Conservation (phyloP, 2,329 filamentous ascomycete species). For the Capronia epimyces region DNA sequence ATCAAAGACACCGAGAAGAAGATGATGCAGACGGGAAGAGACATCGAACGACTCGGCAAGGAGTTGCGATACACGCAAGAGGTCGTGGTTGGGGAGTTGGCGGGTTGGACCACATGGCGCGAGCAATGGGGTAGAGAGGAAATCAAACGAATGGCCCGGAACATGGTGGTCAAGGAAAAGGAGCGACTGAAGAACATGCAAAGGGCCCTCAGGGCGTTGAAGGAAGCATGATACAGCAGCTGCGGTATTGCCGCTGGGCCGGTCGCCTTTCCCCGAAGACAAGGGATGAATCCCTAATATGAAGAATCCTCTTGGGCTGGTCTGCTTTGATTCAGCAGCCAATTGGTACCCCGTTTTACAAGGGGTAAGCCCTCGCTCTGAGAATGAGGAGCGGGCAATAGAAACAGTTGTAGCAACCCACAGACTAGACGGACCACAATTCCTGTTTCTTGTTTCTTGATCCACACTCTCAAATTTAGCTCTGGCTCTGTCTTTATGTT, state of each 20-base stretch:
- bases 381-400: no score
- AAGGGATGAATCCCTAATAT: neutral
- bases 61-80: conserved; percentile 91
- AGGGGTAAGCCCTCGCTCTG: no score
- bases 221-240: neutral
- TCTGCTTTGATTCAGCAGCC: neutral
- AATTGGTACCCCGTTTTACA: neutral
- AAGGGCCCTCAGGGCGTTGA: conserved; percentile 65
- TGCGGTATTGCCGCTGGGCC: no score
- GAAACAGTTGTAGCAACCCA: no score
- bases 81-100: conserved; percentile 83
- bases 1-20: conserved; percentile 81
- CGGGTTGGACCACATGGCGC: conserved; percentile 88
- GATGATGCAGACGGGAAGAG: conserved; percentile 62
- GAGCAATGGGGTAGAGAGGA: conserved; percentile 69
- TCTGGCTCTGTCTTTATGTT: no score
- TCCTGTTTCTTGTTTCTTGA: no score
- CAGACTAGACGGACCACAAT: no score
- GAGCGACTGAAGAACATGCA: conserved; percentile 74
- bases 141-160: conserved; percentile 67
- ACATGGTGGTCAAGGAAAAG: conserved; percentile 73
- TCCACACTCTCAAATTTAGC: no score
- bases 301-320: neutral
- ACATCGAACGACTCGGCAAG: conserved; percentile 67
- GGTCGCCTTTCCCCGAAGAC: neutral